These are phyloP conservation scores for Pestalotiopsis sp. DNA, from an alignment of 2,329 filamentous ascomycete genomes.

Conservation along the genomic window DNA sequence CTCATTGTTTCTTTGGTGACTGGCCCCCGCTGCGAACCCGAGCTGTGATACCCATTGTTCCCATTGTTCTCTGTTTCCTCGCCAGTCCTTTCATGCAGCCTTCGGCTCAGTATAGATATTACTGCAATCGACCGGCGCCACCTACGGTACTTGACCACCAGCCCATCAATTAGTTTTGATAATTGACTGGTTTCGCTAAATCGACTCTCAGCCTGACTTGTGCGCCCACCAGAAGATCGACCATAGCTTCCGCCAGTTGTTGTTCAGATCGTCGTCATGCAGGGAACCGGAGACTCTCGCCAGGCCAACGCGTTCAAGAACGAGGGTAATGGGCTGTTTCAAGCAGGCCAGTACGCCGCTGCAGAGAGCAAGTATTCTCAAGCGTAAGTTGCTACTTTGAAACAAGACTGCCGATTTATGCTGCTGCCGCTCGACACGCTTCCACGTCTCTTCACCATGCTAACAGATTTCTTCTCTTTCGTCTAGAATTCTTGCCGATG, in stretches of 20 bases:
- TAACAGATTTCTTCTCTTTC: background rate
- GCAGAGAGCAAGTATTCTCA: slow-evolving; percentile 60
- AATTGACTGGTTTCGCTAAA: background rate
- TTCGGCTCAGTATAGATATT: background rate
- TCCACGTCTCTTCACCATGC: background rate
- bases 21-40: background rate
- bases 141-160: background rate
- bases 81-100: background rate
- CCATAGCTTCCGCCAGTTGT: background rate
- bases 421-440: background rate
- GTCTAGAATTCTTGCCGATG: slow-evolving; percentile 3
- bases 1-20: background rate
- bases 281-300: slow-evolving; percentile 4
- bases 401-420: background rate
- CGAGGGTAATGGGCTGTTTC: slow-evolving; percentile 51
- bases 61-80: background rate
- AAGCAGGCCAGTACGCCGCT: slow-evolving; percentile 50
- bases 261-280: background rate
- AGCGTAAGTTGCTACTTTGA: slow-evolving; percentile 52
- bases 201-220: background rate
- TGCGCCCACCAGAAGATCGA: background rate
- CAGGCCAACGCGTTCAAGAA: slow-evolving; percentile 16
- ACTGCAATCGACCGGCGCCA: background rate
- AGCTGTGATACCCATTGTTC: background rate
- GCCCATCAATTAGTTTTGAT: background rate